Conservation (phyloP, 495 filamentous ascomycete species). For the Lophiotrema nucula region DNA sequence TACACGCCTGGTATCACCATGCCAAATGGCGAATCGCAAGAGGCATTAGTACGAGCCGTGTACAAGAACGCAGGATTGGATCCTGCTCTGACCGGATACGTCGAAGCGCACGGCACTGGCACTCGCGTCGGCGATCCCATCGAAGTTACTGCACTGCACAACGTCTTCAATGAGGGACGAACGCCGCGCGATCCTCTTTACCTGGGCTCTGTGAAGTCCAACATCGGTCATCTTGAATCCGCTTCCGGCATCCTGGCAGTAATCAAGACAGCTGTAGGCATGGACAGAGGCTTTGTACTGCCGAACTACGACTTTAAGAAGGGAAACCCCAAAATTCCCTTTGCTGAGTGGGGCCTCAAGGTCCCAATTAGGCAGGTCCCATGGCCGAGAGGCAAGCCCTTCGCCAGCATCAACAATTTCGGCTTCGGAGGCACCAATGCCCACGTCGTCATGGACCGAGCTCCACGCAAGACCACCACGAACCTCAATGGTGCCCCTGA, state of each 20-base stretch:
- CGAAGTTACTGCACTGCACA: constrained; percentile 1
- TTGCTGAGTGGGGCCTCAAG: neutral
- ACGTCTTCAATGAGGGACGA: neutral
- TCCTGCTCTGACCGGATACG: neutral
- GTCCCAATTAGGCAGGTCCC: constrained; percentile 18
- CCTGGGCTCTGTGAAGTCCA: constrained; percentile 47
- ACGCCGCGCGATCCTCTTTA: neutral
- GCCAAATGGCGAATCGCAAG: constrained; percentile 8
- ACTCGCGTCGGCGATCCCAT: constrained; percentile 15
- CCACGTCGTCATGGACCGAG: constrained; percentile 13
- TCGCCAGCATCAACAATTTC: constrained; percentile 33
- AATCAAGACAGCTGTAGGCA: constrained; percentile 43
- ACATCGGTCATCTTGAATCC: constrained; percentile 53
- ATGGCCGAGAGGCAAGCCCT: constrained; percentile 27
- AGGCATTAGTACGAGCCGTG: neutral
- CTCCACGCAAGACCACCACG: constrained; percentile 11
- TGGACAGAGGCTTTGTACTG: neutral
- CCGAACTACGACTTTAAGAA: constrained; percentile 14
- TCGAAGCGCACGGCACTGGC: constrained; percentile 23
- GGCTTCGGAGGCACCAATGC: constrained; percentile 30
- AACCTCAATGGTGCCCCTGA: neutral
- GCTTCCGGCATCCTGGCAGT: constrained; percentile 49
- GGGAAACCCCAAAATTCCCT: neutral
- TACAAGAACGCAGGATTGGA: constrained; percentile 10
- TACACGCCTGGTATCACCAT: constrained; percentile 2